Percentiles rank a stretch among this genome's conserved stretches.
These are phyloP conservation scores for Begonia masoniana DNA, from an alignment of 306 rosid genomes.

Conservation along the genomic window DNA sequence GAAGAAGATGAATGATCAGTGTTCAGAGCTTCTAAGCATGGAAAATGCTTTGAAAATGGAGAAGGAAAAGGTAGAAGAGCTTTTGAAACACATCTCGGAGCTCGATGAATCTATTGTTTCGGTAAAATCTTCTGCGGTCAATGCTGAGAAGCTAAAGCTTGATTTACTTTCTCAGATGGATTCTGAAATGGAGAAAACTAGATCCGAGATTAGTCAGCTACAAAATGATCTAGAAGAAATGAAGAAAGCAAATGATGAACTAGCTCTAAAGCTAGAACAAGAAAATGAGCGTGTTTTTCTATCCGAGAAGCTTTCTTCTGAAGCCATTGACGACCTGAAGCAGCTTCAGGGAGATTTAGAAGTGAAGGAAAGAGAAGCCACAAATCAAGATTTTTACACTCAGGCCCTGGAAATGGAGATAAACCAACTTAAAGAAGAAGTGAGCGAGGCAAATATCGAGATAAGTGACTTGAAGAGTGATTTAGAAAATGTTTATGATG, in stretches of 20 bases:
- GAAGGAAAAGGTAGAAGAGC: conserved; percentile 31
- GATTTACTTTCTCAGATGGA: conserved; percentile 31
- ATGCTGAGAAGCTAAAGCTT: conserved; percentile 29
- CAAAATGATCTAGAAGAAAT: conserved; percentile 23
- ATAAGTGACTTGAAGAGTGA: conserved; percentile 17
- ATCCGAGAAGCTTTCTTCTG: conserved; percentile 14
- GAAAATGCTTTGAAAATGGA: conserved; percentile 24
- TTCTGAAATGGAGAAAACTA: conserved; percentile 29
- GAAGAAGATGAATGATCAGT: conserved; percentile 32
- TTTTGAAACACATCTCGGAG: conserved; percentile 33
- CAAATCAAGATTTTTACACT: conserved; percentile 18
- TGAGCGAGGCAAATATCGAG: conserved; percentile 25
- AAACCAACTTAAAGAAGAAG: conserved; percentile 26
- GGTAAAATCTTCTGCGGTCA: conserved; percentile 23
- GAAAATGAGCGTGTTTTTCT: conserved; percentile 9
- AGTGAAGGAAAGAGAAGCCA: conserved; percentile 20
- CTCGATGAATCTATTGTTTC: conserved; percentile 25
- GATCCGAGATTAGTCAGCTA: conserved; percentile 16
- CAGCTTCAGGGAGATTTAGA: conserved; percentile 23
- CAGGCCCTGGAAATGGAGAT: conserved; percentile 32
- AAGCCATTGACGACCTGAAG: conserved; percentile 9
- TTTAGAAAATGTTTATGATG: conserved; percentile 24
- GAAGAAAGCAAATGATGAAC: conserved; percentile 6
- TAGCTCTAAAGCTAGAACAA: conserved; percentile 12
- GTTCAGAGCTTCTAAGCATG: conserved; percentile 18